Evolutionary conservation across 768 basidiomycete species (phyloP).

Genomic region (Leccinum longicurvipes): DNA sequence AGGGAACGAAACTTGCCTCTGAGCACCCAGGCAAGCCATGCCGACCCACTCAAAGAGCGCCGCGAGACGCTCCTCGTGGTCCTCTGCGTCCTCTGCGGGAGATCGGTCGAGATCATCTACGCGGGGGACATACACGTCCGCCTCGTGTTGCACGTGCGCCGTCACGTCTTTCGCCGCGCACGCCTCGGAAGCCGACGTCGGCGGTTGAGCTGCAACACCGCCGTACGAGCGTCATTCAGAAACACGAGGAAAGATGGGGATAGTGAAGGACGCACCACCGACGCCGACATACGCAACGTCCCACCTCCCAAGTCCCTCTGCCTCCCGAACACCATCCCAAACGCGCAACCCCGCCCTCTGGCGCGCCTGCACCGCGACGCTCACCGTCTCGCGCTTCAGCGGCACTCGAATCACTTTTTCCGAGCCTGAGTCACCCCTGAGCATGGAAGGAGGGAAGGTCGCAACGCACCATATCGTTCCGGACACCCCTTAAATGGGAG

Average conservation of each 20-base stretch:
- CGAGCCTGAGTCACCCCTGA: not conserved
- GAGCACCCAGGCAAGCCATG: conserved; percentile 62
- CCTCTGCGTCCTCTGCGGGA: conserved; percentile 39
- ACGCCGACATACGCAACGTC: conserved; percentile 36
- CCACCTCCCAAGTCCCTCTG: conserved; percentile 39
- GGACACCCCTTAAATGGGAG: conserved; percentile 50
- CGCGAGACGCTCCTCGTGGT: conserved; percentile 45
- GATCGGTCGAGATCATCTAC: conserved; percentile 26
- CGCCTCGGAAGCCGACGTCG: not conserved
- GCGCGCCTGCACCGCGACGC: conserved; percentile 35
- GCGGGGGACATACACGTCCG: conserved; percentile 42
- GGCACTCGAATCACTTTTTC: conserved; percentile 46
- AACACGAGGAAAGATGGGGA: not conserved
- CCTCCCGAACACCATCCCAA: conserved; percentile 49
- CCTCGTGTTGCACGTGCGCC: conserved; percentile 21
- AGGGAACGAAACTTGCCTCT: conserved; percentile 43
- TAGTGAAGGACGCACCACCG: conserved; percentile 19
- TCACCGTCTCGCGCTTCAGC: conserved; percentile 39
- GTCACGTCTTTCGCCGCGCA: conserved; percentile 14
- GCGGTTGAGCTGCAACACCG: not conserved
- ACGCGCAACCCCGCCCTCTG: conserved; percentile 38
- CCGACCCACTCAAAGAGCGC: conserved; percentile 72
- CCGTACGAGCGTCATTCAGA: not conserved
- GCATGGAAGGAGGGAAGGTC: not conserved
- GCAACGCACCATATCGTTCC: conserved; percentile 46